Base-by-base conservation (phyloP, 352 stramenopile species). In the Phytopythium aichiense region DNA sequence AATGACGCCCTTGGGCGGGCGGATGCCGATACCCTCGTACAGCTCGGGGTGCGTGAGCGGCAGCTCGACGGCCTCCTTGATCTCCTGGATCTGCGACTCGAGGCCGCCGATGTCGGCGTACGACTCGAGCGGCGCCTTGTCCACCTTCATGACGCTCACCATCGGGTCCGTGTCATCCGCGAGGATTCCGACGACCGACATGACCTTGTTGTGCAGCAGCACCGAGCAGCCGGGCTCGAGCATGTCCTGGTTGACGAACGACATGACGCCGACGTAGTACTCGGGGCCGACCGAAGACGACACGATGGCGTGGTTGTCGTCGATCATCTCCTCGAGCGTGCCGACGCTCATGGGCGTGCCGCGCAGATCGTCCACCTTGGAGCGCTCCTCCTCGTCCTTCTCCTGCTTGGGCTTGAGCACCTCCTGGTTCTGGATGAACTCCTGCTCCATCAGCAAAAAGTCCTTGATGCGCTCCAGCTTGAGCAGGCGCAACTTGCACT, bases 381-480 rank as follows among this genome's bases (percentile, higher is more conserved):
- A 97, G 49, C 97, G 88, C 69, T 99, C 96, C 71, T 99, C 97
- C 74, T 99, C 93, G 81, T 99, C 97, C 60, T 99, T 98, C 70
- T 99, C 94, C 76, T 99, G 97, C 70, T 98, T 97, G n/a, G 98
- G 97, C 79, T 99, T 99, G 75, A 99, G 98, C 40, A 99, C 96
- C 77, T 99, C 97, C 81, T 99, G 97, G 83, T 99, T 99, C 65
- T 97, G 94, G 78, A 99, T 99, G 64, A 99, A 99, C 75, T 99
- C 98, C 71, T 99, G 92, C 76, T 99, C 98, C 87, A 99, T 98
- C 31, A 99, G 81, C 67, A 99, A 69, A 72, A 99, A 99, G 79
- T 99, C 98, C 79, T 99, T 99, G 67, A 99, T 98, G 52, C 98
- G 94, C 70, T 99, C 97, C 72, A 99, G 82, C 79, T 99, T 99